phyloP scores from a whole-genome alignment of 2,329 filamentous ascomycete species.

The Clarireedia monteithiana region DNA sequence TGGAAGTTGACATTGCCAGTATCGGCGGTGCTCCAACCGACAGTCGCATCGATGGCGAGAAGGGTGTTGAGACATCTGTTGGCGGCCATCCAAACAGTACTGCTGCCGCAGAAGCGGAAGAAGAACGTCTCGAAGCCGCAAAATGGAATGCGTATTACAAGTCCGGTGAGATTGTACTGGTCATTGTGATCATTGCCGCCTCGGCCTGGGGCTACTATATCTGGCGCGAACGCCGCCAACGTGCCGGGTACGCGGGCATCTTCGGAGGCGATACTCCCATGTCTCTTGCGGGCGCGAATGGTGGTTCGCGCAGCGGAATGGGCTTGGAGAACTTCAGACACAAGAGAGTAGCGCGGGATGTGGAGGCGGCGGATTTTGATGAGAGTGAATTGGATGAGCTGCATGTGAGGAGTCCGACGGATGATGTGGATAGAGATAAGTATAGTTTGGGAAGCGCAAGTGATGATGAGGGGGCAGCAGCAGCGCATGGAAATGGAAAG shows the following conservation, averaged over 20 bases:
- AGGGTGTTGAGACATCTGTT: conserved; percentile 57
- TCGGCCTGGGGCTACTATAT: conserved; percentile 55
- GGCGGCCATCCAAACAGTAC: conserved; percentile 62
- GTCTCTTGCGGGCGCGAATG: conserved; percentile 23
- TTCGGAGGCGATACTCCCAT: conserved; percentile 27
- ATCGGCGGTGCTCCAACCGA: conserved; percentile 70
- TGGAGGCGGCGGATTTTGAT: conserved; percentile 59
- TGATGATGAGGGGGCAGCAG: conserved; percentile 38
- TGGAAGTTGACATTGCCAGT: conserved; percentile 81
- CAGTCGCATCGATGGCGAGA: conserved; percentile 62
- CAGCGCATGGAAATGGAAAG: conserved; percentile 18
- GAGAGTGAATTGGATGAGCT: conserved; percentile 58
- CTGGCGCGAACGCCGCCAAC: conserved; percentile 53
- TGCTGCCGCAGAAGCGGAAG: conserved; percentile 52
- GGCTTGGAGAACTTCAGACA: conserved; percentile 41
- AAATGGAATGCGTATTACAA: conserved; percentile 66
- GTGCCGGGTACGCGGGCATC: conserved; percentile 43
- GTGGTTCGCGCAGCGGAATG: conserved; percentile 23
- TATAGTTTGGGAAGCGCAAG: conserved; percentile 53
- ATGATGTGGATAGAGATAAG: conserved; percentile 35
- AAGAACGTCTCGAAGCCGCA: conserved; percentile 55
- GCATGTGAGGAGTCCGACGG: conserved; percentile 32
- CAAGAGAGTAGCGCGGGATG: conserved; percentile 41
- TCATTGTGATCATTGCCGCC: conserved; percentile 58
- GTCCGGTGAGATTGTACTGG: conserved; percentile 60